Percentiles rank a stretch among this genome's conserved stretches.
Conservation (phyloP, 2,329 filamentous ascomycete genomes). For the Curvularia sp. region DNA sequence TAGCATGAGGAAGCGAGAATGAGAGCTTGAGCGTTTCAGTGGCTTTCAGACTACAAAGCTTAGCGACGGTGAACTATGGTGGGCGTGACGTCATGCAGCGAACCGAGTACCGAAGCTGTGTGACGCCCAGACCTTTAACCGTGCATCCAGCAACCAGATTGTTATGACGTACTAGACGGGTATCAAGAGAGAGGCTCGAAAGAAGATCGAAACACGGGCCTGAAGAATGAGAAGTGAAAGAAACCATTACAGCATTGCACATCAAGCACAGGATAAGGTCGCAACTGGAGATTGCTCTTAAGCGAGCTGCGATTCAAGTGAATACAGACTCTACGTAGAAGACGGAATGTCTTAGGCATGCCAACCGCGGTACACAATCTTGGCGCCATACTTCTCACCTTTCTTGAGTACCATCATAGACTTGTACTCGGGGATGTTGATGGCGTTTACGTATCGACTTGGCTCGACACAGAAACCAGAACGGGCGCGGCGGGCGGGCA, state of each 20-base stretch:
- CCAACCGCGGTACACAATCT: constrained; percentile 87
- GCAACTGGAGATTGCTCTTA: neutral
- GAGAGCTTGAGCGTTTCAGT: neutral
- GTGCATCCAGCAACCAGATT: neutral
- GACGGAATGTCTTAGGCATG: constrained; percentile 54
- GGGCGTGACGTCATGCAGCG: constrained; percentile 13
- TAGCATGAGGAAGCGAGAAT: constrained; percentile 7
- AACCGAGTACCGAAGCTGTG: neutral
- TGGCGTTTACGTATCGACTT: constrained; percentile 86
- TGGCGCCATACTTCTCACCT: constrained; percentile 81
- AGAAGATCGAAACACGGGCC: neutral
- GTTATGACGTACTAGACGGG: neutral
- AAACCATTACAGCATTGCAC: neutral
- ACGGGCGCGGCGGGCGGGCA: constrained; percentile 70
- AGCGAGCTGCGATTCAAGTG: neutral
- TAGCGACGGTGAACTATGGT: neutral
- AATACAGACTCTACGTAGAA: neutral
- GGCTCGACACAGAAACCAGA: constrained; percentile 93
- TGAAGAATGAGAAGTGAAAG: neutral
- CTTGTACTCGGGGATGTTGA: constrained; percentile 82
- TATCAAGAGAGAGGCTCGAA: neutral
- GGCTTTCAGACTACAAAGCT: constrained; percentile 4
- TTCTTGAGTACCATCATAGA: constrained; percentile 80
- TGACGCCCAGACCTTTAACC: neutral
- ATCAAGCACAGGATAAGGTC: neutral